Evolutionary conservation across 1,284 basidiomycete genomes (phyloP).

Genomic region (Sporisorium exsertum): DNA sequence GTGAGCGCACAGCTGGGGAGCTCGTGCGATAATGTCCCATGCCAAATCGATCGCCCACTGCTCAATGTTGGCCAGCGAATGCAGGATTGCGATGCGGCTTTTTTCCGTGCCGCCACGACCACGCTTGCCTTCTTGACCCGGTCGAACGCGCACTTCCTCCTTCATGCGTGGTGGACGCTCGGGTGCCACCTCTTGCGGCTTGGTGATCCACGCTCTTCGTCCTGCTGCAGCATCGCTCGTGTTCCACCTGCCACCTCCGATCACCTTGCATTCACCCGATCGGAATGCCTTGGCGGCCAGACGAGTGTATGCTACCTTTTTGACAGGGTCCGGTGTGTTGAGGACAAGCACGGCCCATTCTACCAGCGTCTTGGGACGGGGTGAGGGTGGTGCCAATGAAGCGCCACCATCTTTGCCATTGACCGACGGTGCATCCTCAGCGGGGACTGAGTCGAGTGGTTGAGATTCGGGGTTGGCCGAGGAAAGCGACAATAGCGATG

Average conservation of each 20-base stretch:
- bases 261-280: slow-evolving; percentile 77
- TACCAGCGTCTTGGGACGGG: slow-evolving; percentile 73
- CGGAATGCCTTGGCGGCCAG: slow-evolving; percentile 79
- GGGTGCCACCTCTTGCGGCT: slow-evolving; percentile 72
- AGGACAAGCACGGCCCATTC: slow-evolving; percentile 82
- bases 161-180: slow-evolving; percentile 76
- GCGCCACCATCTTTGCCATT: not conserved
- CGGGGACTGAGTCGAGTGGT: not conserved
- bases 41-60: slow-evolving; percentile 79
- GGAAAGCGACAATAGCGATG: slow-evolving; percentile 17
- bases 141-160: slow-evolving; percentile 75
- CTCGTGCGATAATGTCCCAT: slow-evolving; percentile 78
- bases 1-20: slow-evolving; percentile 53
- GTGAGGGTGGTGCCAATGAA: slow-evolving; percentile 38
- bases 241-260: slow-evolving; percentile 72
- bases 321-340: slow-evolving; percentile 78
- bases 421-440: not conserved
- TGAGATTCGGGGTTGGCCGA: slow-evolving; percentile 18
- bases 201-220: slow-evolving; percentile 41
- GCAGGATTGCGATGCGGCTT: slow-evolving; percentile 80
- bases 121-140: slow-evolving; percentile 75
- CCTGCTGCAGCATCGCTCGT: slow-evolving; percentile 9
- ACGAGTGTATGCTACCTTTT: slow-evolving; percentile 79
- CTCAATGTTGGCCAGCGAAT: slow-evolving; percentile 88
- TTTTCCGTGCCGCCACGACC: slow-evolving; percentile 74